Conservation (phyloP, 129 eudicot species). For the Calendula officinalis region DNA sequence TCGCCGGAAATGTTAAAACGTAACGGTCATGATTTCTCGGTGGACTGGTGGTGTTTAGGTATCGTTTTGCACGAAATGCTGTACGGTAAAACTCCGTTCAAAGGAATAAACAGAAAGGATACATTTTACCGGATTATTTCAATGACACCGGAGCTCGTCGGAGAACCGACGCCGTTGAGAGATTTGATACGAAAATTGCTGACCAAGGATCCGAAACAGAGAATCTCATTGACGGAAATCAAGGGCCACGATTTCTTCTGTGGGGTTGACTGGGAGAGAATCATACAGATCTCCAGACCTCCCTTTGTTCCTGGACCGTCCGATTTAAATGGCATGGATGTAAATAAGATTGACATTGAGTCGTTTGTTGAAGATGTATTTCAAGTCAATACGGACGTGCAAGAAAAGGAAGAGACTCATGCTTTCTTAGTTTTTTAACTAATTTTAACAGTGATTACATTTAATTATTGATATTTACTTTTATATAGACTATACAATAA, state of each 20-base stretch:
- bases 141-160: slow-evolving; percentile 52
- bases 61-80: slow-evolving; percentile 77
- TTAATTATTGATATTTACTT: not conserved
- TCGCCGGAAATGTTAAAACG: slow-evolving; percentile 77
- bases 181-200: slow-evolving; percentile 64
- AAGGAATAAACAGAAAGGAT: slow-evolving; percentile 65
- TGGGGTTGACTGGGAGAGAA: slow-evolving; percentile 62
- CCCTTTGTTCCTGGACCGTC: slow-evolving; percentile 64
- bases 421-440: slow-evolving; percentile 26
- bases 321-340: slow-evolving; percentile 47
- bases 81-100: slow-evolving; percentile 82
- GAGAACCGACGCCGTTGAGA: slow-evolving; percentile 83
- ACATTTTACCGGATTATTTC: slow-evolving; percentile 62
- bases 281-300: slow-evolving; percentile 60
- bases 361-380: slow-evolving; percentile 57
- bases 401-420: slow-evolving; percentile 18
- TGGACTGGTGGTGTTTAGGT: slow-evolving; percentile 92
- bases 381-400: slow-evolving; percentile 18
- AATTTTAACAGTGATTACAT: not conserved
- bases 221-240: slow-evolving; percentile 55
- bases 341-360: slow-evolving; percentile 68
- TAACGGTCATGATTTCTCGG: slow-evolving; percentile 66
- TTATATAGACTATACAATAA: not conserved
- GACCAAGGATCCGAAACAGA: slow-evolving; percentile 72
- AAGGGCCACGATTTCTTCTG: slow-evolving; percentile 70